These are phyloP conservation scores for Tricholoma sp. DNA, from an alignment of 768 basidiomycete genomes.

Conservation along the genomic window DNA sequence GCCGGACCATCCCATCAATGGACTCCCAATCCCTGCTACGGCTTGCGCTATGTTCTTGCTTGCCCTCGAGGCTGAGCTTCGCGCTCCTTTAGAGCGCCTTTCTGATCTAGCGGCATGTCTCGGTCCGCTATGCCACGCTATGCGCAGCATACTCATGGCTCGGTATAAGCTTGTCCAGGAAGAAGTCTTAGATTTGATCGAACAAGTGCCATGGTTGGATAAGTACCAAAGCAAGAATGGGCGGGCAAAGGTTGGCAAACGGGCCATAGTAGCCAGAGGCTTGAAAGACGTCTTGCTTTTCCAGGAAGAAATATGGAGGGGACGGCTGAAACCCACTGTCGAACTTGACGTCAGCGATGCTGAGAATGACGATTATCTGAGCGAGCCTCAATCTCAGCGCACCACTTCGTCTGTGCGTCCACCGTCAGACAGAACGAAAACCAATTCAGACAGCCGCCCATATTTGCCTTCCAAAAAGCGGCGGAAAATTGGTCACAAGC, in stretches of 20 bases:
- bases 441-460: constrained; percentile 1
- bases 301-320: constrained; percentile 56
- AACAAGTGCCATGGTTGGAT: constrained; percentile 71
- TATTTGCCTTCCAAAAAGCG: constrained; percentile 6
- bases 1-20: constrained; percentile 30
- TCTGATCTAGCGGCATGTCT: constrained; percentile 55
- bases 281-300: constrained; percentile 67
- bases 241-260: constrained; percentile 56
- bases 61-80: constrained; percentile 63
- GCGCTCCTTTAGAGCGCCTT: constrained; percentile 46
- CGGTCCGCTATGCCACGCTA: constrained; percentile 44
- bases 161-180: constrained; percentile 68
- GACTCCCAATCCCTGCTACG: constrained; percentile 38
- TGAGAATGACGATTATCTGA: constrained; percentile 14
- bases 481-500: constrained; percentile 10
- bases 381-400: background rate
- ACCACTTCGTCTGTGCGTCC: background rate
- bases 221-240: constrained; percentile 46
- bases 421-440: background rate
- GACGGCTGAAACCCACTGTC: constrained; percentile 32
- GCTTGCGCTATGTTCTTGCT: constrained; percentile 70
- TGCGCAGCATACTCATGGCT: constrained; percentile 54
- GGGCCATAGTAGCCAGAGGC: constrained; percentile 61
- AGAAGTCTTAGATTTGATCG: constrained; percentile 51
- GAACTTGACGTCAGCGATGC: constrained; percentile 33